phyloP scores from a whole-genome alignment of 164 flowering plant genomes.

The Tetrastigma voinierianum region DNA sequence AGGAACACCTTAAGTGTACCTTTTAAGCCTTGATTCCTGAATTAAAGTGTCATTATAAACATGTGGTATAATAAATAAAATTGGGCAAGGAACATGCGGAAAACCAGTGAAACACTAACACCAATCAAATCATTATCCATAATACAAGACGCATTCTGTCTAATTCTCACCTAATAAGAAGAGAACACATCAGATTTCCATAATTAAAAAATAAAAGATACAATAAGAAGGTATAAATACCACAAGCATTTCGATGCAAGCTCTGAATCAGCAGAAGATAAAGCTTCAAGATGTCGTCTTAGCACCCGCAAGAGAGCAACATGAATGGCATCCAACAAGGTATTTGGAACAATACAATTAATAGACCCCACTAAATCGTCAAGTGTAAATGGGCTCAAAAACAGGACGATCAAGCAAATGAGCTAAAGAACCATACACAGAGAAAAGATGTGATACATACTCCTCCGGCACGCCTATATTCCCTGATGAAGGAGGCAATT shows the following conservation, averaged over 20 bases:
- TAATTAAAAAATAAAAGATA: neutral
- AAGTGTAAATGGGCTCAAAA: constrained; percentile 74
- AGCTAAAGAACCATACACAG: constrained; percentile 77
- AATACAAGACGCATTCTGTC: neutral
- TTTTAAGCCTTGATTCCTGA: no score
- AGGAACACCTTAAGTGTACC: no score
- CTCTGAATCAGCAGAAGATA: constrained; percentile 67
- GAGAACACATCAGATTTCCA: no score
- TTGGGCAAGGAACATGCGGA: no score
- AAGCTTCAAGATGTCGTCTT: constrained; percentile 54
- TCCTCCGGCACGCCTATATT: constrained; percentile 78
- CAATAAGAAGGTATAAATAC: constrained; percentile 31
- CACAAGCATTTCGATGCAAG: constrained; percentile 73
- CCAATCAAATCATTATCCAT: neutral
- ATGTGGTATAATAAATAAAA: no score
- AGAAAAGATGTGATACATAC: constrained; percentile 65
- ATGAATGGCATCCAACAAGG: constrained; percentile 80
- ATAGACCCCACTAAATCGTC: constrained; percentile 91
- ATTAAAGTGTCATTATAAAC: no score
- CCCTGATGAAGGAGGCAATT: constrained; percentile 81
- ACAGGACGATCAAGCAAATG: constrained; percentile 69
- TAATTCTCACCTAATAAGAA: no score
- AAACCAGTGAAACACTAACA: no score
- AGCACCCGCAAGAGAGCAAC: constrained; percentile 71
- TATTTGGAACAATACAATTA: constrained; percentile 54